Conservation (phyloP, 2,329 filamentous ascomycete species). For the Sporothrix mexicana region DNA sequence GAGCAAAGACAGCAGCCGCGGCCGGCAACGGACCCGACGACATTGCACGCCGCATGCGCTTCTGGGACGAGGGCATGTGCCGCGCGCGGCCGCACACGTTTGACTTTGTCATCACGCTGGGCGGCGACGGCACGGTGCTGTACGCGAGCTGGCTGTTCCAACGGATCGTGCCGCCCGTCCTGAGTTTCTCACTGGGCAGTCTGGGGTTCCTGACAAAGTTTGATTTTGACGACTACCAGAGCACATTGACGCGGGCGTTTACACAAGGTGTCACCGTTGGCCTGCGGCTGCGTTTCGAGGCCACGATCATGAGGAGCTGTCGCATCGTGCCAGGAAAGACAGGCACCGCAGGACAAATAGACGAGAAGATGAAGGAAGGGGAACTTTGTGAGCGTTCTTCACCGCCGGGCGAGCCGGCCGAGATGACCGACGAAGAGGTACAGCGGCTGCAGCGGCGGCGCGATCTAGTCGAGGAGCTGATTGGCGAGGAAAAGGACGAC, state of each 20-base stretch:
- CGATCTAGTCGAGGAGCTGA: constrained; percentile 86
- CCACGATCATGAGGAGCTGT: constrained; percentile 83
- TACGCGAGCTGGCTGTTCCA: constrained; percentile 98
- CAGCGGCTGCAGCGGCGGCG: constrained; percentile 48
- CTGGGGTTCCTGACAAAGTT: constrained; percentile 97
- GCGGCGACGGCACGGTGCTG: constrained; percentile 94
- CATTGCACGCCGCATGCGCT: constrained; percentile 66
- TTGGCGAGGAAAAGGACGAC: constrained; percentile 84
- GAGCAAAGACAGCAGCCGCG: neutral
- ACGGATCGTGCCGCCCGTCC: constrained; percentile 87
- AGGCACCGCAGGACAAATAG: neutral
- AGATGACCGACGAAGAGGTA: constrained; percentile 40
- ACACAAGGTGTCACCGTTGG: constrained; percentile 86
- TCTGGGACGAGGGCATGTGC: constrained; percentile 84
- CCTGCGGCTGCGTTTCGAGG: constrained; percentile 86
- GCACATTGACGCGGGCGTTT: constrained; percentile 74
- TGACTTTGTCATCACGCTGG: constrained; percentile 90
- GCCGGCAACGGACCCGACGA: constrained; percentile 42
- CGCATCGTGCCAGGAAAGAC: constrained; percentile 39
- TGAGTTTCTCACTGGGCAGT: constrained; percentile 88
- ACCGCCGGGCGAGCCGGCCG: constrained; percentile 11
- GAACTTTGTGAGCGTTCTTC: neutral
- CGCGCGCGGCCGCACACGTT: constrained; percentile 80
- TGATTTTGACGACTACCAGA: constrained; percentile 77
- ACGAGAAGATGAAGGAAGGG: neutral